Percentiles rank a stretch among this genome's conserved stretches.
Conservation (phyloP, 495 filamentous ascomycete species). For the Neurospora sp. region DNA sequence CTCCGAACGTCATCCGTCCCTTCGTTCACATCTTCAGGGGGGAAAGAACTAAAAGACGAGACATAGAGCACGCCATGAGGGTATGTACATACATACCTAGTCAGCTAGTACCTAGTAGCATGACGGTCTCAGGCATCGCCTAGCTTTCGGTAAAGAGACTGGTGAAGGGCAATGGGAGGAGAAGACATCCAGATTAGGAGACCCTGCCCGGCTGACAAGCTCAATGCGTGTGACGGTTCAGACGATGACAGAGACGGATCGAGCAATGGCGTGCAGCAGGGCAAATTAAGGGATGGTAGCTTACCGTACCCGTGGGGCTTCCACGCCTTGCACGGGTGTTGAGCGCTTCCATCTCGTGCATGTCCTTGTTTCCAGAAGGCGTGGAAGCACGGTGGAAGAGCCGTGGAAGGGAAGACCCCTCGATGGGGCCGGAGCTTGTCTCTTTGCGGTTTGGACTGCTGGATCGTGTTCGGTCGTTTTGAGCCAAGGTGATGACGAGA, state of each 20-base stretch:
- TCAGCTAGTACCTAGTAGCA: not conserved
- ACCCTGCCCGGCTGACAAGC: not conserved
- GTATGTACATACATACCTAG: not conserved
- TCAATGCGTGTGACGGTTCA: not conserved
- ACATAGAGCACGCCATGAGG: not conserved
- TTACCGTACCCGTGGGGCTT: not conserved
- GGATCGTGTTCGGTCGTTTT: not conserved
- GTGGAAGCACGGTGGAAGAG: not conserved
- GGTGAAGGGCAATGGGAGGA: not conserved
- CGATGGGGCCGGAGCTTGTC: not conserved
- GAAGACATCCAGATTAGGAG: not conserved
- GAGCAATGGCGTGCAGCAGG: not conserved
- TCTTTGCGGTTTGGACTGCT: not conserved
- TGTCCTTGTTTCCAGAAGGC: not conserved
- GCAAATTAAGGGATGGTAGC: not conserved
- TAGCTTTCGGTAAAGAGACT: not conserved
- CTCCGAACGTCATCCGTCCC: not conserved
- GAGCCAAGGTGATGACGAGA: not conserved
- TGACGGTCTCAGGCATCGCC: not conserved
- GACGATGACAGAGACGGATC: not conserved
- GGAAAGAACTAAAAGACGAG: not conserved
- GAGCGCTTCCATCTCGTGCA: not conserved
- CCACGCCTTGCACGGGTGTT: not conserved
- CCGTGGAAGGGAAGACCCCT: not conserved
- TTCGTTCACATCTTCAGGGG: not conserved